phyloP scores from a whole-genome alignment of 305 asterid genomes.

The Fraxinus greggii region DNA sequence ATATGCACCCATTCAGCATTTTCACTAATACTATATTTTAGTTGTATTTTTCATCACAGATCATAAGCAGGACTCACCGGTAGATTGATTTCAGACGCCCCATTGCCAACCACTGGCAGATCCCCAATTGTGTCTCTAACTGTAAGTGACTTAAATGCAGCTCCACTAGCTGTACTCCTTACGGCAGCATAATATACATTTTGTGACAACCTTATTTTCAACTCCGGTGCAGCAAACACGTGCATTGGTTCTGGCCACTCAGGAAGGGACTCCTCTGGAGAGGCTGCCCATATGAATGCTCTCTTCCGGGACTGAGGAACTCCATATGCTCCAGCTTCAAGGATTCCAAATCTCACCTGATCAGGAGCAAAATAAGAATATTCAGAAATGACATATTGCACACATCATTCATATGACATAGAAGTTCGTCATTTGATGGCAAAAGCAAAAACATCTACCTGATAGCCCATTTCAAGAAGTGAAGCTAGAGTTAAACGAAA shows the following conservation, averaged over 20 bases:
- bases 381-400: not conserved
- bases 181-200: conserved; percentile 70
- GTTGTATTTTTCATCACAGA: not conserved
- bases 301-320: conserved; percentile 96
- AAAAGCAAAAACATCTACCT: conserved; percentile 27
- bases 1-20: not conserved
- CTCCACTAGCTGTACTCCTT: conserved; percentile 81
- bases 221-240: conserved; percentile 79
- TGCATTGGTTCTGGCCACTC: conserved; percentile 99
- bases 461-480: conserved; percentile 58
- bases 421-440: not conserved
- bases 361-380: conserved; percentile 2
- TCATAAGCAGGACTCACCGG: conserved; percentile 26
- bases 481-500: conserved; percentile 50
- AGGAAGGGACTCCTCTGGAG: conserved; percentile 87
- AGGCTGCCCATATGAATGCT: conserved; percentile 97
- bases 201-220: conserved; percentile 62
- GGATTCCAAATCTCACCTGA: conserved; percentile 81
- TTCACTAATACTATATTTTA: not conserved
- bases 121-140: conserved; percentile 95
- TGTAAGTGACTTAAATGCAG: conserved; percentile 87
- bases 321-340: conserved; percentile 98
- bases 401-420: not conserved
- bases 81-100: conserved; percentile 55
- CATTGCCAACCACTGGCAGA: conserved; percentile 84